Conservation (phyloP, 1,284 basidiomycete genomes). For the Trichosporon inkin region DNA sequence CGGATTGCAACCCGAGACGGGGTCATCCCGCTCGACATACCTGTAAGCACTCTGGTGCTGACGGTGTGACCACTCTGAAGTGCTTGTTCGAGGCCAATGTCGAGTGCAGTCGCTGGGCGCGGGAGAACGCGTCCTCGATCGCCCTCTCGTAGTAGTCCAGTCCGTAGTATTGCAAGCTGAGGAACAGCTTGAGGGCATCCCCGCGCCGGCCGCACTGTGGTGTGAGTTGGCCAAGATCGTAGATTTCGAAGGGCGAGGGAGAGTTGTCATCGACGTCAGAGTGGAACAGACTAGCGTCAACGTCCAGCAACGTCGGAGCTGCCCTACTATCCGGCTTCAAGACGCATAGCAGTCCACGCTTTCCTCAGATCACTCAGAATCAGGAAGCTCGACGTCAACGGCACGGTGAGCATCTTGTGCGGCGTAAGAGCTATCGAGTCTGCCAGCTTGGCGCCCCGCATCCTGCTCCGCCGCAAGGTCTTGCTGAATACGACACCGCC, state of each 20-base stretch:
- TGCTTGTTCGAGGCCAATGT: slow-evolving; percentile 10
- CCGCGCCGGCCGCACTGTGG: slow-evolving; percentile 47
- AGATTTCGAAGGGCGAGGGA: slow-evolving; percentile 21
- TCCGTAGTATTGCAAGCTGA: slow-evolving; percentile 49
- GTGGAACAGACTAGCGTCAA: slow-evolving; percentile 43
- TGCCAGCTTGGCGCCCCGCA: slow-evolving; percentile 39
- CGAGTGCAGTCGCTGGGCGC: slow-evolving; percentile 24
- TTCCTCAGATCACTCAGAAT: slow-evolving; percentile 38
- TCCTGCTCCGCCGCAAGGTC: slow-evolving; percentile 19
- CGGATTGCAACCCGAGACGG: too few relatives aligned
- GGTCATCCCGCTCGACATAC: slow-evolving; percentile 10
- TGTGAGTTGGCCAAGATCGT: slow-evolving; percentile 37
- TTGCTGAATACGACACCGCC: slow-evolving; percentile 46
- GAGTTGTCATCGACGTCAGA: slow-evolving; percentile 32
- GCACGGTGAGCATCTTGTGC: slow-evolving; percentile 50
- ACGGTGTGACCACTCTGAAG: slow-evolving; percentile 21
- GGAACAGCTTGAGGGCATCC: slow-evolving; percentile 50
- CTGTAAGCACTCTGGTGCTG: slow-evolving; percentile 25
- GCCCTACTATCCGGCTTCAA: slow-evolving; percentile 47
- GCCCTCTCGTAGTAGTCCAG: slow-evolving; percentile 35
- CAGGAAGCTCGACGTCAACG: slow-evolving; percentile 50
- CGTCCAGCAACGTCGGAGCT: not conserved
- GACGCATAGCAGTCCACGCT: slow-evolving; percentile 42
- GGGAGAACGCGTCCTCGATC: slow-evolving; percentile 34
- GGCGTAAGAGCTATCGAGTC: slow-evolving; percentile 50